phyloP scores from a whole-genome alignment of 1,139 yeast species.

The Protomyces gravidus region DNA sequence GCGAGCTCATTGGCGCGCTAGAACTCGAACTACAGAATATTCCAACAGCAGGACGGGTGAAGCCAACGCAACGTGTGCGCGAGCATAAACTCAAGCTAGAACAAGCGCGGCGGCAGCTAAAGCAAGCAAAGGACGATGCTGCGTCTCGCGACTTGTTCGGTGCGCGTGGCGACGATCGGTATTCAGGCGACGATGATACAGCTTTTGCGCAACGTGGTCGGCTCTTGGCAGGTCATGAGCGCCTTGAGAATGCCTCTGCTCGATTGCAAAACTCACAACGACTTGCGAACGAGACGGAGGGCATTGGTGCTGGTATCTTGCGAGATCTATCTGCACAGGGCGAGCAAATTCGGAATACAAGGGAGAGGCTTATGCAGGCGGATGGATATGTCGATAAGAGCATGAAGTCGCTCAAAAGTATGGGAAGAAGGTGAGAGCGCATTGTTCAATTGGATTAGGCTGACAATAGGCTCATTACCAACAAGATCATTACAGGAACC shows the following conservation, averaged over 20 bases:
- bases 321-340: constrained; percentile 87
- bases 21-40: constrained; percentile 73
- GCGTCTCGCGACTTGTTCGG: constrained; percentile 56
- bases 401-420: constrained; percentile 75
- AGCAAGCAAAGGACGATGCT: constrained; percentile 5
- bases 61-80: constrained; percentile 66
- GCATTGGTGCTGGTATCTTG: constrained; percentile 84
- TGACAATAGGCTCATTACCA: constrained; percentile 70
- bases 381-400: constrained; percentile 90
- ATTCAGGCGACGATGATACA: constrained; percentile 43
- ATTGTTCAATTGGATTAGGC: neutral
- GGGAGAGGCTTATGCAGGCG: constrained; percentile 68
- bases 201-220: constrained; percentile 74
- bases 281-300: constrained; percentile 87
- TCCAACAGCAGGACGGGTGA: constrained; percentile 64
- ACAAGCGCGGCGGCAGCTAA: constrained; percentile 30
- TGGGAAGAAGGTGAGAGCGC: constrained; percentile 60
- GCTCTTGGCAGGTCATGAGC: constrained; percentile 69
- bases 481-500: constrained; percentile 88
- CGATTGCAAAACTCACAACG: constrained; percentile 83
- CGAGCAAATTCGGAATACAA: constrained; percentile 80
- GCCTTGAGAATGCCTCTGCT: constrained; percentile 77
- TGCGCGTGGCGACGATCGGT: constrained; percentile 37
- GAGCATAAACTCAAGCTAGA: constrained; percentile 49
- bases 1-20: constrained; percentile 63